Evolutionary conservation across 495 filamentous ascomycete species (phyloP).

Genomic region (Trichoderma virens): DNA sequence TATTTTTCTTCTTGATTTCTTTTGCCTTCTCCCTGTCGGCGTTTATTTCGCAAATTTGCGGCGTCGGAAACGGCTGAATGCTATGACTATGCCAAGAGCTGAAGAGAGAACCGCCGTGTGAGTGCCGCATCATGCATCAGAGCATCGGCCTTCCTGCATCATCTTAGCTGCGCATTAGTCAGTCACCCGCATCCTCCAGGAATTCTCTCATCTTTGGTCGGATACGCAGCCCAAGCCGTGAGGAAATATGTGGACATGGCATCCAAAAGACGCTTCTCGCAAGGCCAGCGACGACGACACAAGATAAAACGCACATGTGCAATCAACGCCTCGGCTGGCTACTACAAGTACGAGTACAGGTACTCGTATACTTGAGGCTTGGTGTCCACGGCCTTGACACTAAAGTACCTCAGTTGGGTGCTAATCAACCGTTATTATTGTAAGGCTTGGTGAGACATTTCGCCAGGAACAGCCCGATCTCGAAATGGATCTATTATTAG

Average conservation of each 20-base stretch:
- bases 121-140: background rate
- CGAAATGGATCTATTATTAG: slow-evolving; percentile 2
- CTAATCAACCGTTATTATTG: background rate
- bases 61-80: background rate
- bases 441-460: slow-evolving; percentile 9
- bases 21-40: background rate
- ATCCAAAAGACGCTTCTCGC: background rate
- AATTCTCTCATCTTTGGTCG: background rate
- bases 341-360: background rate
- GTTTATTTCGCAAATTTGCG: background rate
- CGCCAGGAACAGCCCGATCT: slow-evolving; percentile 2
- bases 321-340: too few species aligned
- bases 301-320: too few species aligned
- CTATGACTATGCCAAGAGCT: background rate
- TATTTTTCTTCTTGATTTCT: background rate
- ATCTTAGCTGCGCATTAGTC: background rate
- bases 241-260: background rate
- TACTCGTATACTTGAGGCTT: background rate
- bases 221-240: background rate
- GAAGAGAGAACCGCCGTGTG: background rate
- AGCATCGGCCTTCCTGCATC: background rate
- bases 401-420: too few species aligned
- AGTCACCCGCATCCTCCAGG: background rate
- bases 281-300: too few species aligned
- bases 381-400: too few species aligned